phyloP scores from a whole-genome alignment of 306 rosid species.

The Crotalaria pallida region DNA sequence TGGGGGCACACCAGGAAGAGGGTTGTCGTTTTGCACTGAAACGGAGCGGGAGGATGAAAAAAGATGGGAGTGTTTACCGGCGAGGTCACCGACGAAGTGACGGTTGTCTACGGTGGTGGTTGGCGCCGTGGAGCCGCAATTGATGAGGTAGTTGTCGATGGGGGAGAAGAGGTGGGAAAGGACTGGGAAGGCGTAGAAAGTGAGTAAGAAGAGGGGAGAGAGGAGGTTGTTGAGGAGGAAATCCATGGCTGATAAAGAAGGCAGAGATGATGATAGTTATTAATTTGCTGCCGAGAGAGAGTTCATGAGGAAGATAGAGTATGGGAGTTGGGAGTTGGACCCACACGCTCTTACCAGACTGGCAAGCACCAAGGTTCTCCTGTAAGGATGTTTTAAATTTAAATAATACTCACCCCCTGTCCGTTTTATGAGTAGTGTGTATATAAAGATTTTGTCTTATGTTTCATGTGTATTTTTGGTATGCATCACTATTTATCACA shows the following conservation, averaged over 20 bases:
- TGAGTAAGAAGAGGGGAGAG: constrained; percentile 25
- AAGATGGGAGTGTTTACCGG: not conserved
- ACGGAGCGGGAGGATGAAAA: constrained; percentile 30
- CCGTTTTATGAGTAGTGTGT: too few relatives aligned
- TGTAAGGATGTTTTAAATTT: too few relatives aligned
- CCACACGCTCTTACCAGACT: too few relatives aligned
- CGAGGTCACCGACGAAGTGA: constrained; percentile 49
- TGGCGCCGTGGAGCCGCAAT: constrained; percentile 59
- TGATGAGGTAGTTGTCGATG: constrained; percentile 71
- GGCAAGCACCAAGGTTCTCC: too few relatives aligned
- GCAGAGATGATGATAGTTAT: too few relatives aligned
- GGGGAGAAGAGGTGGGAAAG: constrained; percentile 62
- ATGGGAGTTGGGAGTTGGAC: too few relatives aligned
- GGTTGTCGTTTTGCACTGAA: constrained; percentile 38
- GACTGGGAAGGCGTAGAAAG: constrained; percentile 23
- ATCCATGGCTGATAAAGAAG: constrained; percentile 30
- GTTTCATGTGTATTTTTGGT: too few relatives aligned
- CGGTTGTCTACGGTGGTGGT: constrained; percentile 54
- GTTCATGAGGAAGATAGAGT: too few relatives aligned
- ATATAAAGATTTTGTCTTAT: too few relatives aligned
- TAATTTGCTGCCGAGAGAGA: too few relatives aligned
- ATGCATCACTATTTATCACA: too few relatives aligned
- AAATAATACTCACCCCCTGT: too few relatives aligned
- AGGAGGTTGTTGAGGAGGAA: constrained; percentile 5
- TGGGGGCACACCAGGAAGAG: constrained; percentile 23